Evolutionary conservation across 2,329 filamentous ascomycete species (phyloP), one percentile per base, ranked within the genome.

Genomic region (Alternaria dauci): DNA sequence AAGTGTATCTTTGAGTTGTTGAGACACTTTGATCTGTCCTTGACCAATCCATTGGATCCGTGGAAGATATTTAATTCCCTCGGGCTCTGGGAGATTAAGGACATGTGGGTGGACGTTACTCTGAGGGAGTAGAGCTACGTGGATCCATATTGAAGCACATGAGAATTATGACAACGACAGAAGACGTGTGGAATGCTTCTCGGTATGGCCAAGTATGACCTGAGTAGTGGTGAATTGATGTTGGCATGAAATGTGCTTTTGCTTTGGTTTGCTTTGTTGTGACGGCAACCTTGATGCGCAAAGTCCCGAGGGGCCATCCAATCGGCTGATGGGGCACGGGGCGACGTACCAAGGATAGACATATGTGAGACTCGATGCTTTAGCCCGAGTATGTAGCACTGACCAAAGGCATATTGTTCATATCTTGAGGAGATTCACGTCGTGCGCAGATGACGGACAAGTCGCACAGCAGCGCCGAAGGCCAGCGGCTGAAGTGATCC

Each of bases 1-100:
- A 80, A 80, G 65, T 65, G 77, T 2, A 72, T 80, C 32, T 79
- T 82, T 20, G 81, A 85, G 76, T 59, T 77, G 48, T 59, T 75
- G 42, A 65, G 72, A 30, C 58, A 72, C 28, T 78, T 78, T 61
- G 75, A 77, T 52, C 69, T 78, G 52, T 68, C 69, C 12, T 51
- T 78, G 42, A 68, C 68, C 14, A 68, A 76, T 54, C 75, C 75
- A 1, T 52, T 65, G 30, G 54, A 71, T 55, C 74, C 72, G 38
- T 77, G 75, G 74, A 70, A 68, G 55, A 63, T 66, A 23, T 70
- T 67, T 30, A 73, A 76, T 50, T 63, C 55, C 6, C 26, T 74
- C 50, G 74, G 74, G 1, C 30, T 77, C 44, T 75, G 66, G 64
- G 68, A 71, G 55, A 76, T 76, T 23, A 67, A 58, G 51, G 66